Evolutionary conservation across 306 rosid genomes (phyloP).

Genomic region (Cicer cuneatum): DNA sequence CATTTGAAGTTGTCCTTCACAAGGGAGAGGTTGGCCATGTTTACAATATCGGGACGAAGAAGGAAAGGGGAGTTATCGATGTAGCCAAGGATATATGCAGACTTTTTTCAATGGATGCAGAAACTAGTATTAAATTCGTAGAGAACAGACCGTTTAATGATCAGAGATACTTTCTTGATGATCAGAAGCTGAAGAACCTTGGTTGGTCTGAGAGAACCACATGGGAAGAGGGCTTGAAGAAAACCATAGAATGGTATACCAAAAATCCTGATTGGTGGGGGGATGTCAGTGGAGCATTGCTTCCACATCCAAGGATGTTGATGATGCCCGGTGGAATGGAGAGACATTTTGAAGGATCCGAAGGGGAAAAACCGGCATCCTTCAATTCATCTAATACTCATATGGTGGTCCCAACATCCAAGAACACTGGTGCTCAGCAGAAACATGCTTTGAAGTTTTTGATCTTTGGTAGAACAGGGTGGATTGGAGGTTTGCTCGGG

Average conservation of each 20-base stretch:
- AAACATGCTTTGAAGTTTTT: slow-evolving; percentile 69
- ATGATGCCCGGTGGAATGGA: slow-evolving; percentile 90
- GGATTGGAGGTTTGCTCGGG: slow-evolving; percentile 84
- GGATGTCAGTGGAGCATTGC: slow-evolving; percentile 82
- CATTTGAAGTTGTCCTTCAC: slow-evolving; percentile 69
- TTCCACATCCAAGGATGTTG: slow-evolving; percentile 92
- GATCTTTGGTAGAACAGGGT: slow-evolving; percentile 81
- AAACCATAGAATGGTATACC: slow-evolving; percentile 82
- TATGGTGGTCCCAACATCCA: slow-evolving; percentile 73
- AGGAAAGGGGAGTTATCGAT: slow-evolving; percentile 68
- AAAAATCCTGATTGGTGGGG: slow-evolving; percentile 92
- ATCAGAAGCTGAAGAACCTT: slow-evolving; percentile 69
- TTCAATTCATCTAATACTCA: slow-evolving; percentile 56
- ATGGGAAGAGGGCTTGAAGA: slow-evolving; percentile 85
- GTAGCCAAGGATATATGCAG: slow-evolving; percentile 64
- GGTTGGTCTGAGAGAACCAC: slow-evolving; percentile 84
- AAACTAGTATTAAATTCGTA: slow-evolving; percentile 54
- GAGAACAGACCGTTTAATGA: slow-evolving; percentile 70
- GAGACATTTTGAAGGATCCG: slow-evolving; percentile 64
- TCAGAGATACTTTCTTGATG: slow-evolving; percentile 68
- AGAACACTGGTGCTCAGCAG: slow-evolving; percentile 52
- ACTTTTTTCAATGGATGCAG: slow-evolving; percentile 54
- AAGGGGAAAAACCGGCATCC: slow-evolving; percentile 56
- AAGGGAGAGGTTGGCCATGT: slow-evolving; percentile 71
- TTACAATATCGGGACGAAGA: slow-evolving; percentile 67